Percentiles rank a stretch among this genome's conserved stretches.
Conservation (phyloP, 2,329 filamentous ascomycete species). For the Pseudopyrenochaeta lycopersici region DNA sequence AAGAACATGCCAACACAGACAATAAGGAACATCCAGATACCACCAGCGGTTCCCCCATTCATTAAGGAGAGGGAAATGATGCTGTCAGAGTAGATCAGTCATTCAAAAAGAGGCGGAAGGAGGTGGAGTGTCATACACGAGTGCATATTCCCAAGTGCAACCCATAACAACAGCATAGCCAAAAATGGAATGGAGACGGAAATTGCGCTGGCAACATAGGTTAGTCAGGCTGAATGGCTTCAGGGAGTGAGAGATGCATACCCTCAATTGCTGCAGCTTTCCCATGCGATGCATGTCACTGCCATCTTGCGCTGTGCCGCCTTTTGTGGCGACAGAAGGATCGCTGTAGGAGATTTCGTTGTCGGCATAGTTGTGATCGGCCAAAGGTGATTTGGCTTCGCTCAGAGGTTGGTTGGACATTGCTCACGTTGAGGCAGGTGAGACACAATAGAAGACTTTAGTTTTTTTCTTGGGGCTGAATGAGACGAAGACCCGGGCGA, state of each 20-base stretch:
- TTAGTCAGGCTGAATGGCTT: neutral
- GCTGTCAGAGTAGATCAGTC: neutral
- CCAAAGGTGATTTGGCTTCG: neutral
- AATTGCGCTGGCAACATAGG: conserved; percentile 15
- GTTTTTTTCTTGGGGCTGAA: neutral
- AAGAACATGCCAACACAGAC: conserved; percentile 28
- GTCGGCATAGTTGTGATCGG: conserved; percentile 1
- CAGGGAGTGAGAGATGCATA: neutral
- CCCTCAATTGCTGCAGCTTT: conserved; percentile 22
- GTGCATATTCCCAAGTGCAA: conserved; percentile 22
- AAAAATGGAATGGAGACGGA: conserved; percentile 21
- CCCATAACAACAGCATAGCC: conserved; percentile 19
- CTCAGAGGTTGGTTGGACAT: neutral
- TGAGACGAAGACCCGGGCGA: neutral
- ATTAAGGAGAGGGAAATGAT: conserved; percentile 1
- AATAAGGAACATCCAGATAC: conserved; percentile 36
- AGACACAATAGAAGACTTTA: neutral
- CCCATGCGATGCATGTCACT: conserved; percentile 31
- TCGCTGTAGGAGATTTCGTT: neutral
- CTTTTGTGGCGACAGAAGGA: neutral
- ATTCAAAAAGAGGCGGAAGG: neutral
- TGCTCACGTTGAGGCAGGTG: neutral
- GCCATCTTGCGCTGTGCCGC: conserved; percentile 10
- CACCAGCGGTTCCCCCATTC: conserved; percentile 16
- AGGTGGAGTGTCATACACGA: conserved; percentile 13